Percentiles rank a stretch among this genome's conserved stretches.
These are phyloP conservation scores for Hericium erinaceus DNA, from an alignment of 768 basidiomycete genomes.

Conservation along the genomic window DNA sequence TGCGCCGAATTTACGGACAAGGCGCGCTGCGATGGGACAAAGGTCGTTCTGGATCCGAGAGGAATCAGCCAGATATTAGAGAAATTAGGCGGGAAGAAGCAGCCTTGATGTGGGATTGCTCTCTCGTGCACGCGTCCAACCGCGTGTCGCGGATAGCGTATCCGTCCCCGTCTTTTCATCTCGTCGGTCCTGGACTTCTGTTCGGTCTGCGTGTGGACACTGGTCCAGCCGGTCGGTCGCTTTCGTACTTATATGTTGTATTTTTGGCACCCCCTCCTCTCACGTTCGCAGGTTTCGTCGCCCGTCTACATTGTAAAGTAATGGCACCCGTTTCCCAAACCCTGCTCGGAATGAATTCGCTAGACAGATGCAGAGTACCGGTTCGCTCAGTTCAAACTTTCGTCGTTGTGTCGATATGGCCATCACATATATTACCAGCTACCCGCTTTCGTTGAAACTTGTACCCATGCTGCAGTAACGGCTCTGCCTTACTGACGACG, in stretches of 20 bases:
- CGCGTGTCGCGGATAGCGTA: background rate
- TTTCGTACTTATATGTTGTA: background rate
- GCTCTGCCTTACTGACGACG: no score
- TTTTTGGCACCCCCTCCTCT: background rate
- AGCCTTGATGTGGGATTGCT: background rate
- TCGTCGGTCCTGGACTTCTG: no score
- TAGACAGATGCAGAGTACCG: no score
- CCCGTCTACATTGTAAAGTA: no score
- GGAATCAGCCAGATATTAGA: conserved; percentile 36
- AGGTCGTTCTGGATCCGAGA: conserved; percentile 61
- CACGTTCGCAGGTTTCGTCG: background rate
- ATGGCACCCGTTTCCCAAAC: no score
- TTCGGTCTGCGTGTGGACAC: no score
- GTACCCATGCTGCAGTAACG: no score
- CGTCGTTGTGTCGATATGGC: background rate
- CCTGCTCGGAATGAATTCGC: no score
- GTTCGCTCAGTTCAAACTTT: background rate
- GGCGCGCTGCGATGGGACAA: conserved; percentile 77
- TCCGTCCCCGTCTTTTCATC: background rate
- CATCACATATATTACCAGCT: background rate
- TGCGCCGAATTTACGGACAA: conserved; percentile 75
- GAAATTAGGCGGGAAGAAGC: conserved; percentile 18
- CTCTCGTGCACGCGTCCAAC: background rate
- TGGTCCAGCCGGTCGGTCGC: background rate
- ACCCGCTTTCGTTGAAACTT: no score